These are phyloP conservation scores for Microcos paniculata DNA, from an alignment of 345 rosid species.

Conservation along the genomic window DNA sequence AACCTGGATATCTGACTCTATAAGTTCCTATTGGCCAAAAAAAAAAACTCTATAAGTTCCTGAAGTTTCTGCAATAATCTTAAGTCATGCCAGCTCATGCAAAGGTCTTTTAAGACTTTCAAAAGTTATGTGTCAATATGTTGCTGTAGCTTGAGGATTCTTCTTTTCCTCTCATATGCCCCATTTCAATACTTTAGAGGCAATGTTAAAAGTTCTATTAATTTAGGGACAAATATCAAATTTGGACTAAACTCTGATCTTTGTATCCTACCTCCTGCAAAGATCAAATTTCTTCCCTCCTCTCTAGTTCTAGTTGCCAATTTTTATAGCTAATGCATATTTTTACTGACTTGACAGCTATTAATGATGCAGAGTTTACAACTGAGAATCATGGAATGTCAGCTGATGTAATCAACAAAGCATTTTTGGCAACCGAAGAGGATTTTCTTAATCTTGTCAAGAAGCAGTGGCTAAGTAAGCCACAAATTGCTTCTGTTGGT, in stretches of 20 bases:
- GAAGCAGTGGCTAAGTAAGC: slow-evolving; percentile 65
- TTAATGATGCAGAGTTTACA: slow-evolving; percentile 76
- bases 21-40: no score
- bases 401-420: slow-evolving; percentile 73
- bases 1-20: not conserved
- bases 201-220: not conserved
- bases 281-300: not conserved
- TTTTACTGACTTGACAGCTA: slow-evolving; percentile 41
- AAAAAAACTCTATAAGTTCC: not conserved
- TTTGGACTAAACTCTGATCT: not conserved
- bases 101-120: slow-evolving; percentile 3
- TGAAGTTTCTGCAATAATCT: not conserved
- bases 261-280: not conserved
- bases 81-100: not conserved
- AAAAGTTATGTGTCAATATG: not conserved
- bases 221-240: not conserved
- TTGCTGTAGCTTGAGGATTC: not conserved
- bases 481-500: slow-evolving; percentile 94
- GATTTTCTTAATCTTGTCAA: slow-evolving; percentile 76
- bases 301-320: not conserved
- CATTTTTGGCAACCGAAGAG: slow-evolving; percentile 86
- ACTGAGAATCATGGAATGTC: slow-evolving; percentile 85
- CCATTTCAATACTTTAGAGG: not conserved
- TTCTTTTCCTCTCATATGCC: not conserved
- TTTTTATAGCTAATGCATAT: slow-evolving; percentile 35